Evolutionary conservation across 371 early-diverging fungal species (phyloP), one percentile per base, ranked within the genome.

Genomic region (Saksenaea vasiformis): DNA sequence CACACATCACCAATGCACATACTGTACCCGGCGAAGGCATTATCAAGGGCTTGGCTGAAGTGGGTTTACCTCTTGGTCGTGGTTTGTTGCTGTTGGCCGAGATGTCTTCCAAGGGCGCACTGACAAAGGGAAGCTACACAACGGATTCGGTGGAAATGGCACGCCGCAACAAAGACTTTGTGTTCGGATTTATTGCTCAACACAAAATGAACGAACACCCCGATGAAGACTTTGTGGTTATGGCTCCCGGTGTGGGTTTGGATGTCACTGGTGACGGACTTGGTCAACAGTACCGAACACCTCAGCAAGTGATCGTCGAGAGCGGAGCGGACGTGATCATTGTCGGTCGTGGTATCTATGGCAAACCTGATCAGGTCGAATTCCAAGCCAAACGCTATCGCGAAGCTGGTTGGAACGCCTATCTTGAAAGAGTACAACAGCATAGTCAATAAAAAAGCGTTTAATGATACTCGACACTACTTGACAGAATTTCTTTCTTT

Each of bases 331-430:
- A 98, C 82, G 85, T 98, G 17, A 96, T 98, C 67, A 98, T 98
- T 78, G 98, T 98, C 1, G 98, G 98, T 31, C 84, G 98, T 55
- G 97, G 95, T 56, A 95, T 98, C 66, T 96, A 97, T 72, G 95
- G 91, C 24, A 78, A 86, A 5, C 92, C 86, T 17, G 88, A 89
- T 36, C 88, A 93, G 66, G 74, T 89, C 2, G 86, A 78, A 35
- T 66, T 54, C 1, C 91, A 92, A 70, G 96, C 95, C 22, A 80
- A 88, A 72, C 80, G 87, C 55, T 98, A 95, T 75, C 87, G 89
- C 59, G 88, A 92, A 68, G 96, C 95, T 36, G 98, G 97, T 13
- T 98, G 98, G 98, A 80, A 88, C 19, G 97, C 98, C 0, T 97
- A 98, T 70, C 74, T 90, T 64, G 90, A 86, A 72, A 78, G 85